Percentiles rank a stretch among this genome's conserved stretches.
Evolutionary conservation across 2,329 filamentous ascomycete species (phyloP).

Genomic region (Aspergillus ochraceoroseus): DNA sequence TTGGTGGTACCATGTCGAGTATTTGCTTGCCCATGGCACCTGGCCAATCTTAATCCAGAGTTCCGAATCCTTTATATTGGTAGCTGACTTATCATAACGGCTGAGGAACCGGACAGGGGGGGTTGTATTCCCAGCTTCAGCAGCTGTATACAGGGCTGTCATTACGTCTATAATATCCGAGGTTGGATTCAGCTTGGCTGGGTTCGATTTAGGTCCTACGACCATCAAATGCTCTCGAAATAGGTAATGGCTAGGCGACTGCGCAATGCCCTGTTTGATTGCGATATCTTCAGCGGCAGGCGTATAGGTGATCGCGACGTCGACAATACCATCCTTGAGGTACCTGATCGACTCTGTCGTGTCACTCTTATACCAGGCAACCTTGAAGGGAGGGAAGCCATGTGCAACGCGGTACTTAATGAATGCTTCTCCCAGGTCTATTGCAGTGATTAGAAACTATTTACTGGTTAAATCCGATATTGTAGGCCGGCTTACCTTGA

Average conservation of each 20-base stretch:
- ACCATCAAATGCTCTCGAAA: conserved; percentile 49
- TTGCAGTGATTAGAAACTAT: background rate
- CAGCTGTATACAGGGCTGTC: conserved; percentile 33
- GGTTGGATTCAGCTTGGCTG: conserved; percentile 29
- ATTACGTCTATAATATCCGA: conserved; percentile 35
- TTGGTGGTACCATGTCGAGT: conserved; percentile 48
- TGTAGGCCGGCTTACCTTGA: conserved; percentile 11
- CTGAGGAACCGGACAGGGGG: conserved; percentile 42
- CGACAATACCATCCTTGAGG: conserved; percentile 38
- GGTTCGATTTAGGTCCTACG: conserved; percentile 37
- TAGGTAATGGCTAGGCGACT: conserved; percentile 30
- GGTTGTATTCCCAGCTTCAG: conserved; percentile 30
- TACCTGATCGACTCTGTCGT: conserved; percentile 47
- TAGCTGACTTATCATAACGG: conserved; percentile 49
- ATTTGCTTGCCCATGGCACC: conserved; percentile 44
- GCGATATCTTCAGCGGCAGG: conserved; percentile 44
- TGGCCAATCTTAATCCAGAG: conserved; percentile 48
- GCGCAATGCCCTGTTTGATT: conserved; percentile 38
- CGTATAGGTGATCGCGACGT: conserved; percentile 48
- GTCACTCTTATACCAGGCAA: conserved; percentile 47
- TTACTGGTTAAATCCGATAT: background rate
- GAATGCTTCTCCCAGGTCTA: conserved; percentile 38
- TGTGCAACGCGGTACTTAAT: conserved; percentile 32
- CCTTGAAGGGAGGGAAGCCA: conserved; percentile 35
- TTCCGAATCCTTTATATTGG: conserved; percentile 47